Base-by-base conservation (phyloP, 139 green algal genomes). In the Coelastrella sp. region DNA sequence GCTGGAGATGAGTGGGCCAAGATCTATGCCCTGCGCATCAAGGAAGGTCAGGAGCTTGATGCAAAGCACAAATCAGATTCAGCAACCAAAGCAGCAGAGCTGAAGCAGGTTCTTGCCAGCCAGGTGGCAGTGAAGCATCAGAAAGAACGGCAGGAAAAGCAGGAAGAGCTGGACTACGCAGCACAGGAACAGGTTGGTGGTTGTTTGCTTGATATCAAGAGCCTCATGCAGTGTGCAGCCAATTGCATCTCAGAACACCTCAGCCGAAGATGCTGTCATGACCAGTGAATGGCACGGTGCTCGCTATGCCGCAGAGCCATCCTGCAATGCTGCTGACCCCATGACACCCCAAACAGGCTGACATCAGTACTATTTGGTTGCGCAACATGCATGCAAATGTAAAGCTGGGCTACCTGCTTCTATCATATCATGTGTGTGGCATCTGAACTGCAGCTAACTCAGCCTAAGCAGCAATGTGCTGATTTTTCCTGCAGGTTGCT, bases 1-100 rank as follows among this genome's bases (percentile, higher is more conserved):
- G 81, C 81, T 3, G 85, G 81, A 8, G 85, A 91, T n/a, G 88
- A 91, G 82, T 91, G 88, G 88, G 81, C 88, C 13, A 87, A 87
- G 17, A 89, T 91, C 48, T 91, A 80, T 69, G 53, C 86, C 45
- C 85, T 86, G 66, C 84, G 74, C 48, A 86, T 91, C 71, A 72
- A 82, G 53, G 75, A 82, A 53, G 75, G 75, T 2, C 21, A 63
- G 8, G 35, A 82, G n/a, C 34, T 76, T 41, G 80, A 87, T 25
- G 81, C 68, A 8, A 83, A 79, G 23, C 51, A 77, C 11, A 80
- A 83, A 50, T 50, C 80, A 30, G 48, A 41, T 21, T 51, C 71
- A 59, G 80, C 53, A 40, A 32, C 35, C 13, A 62, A 84, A 48
- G 62, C 60, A 40, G 62, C 38, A 76, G 62, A 40, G 40, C 40